Evolutionary conservation across 2,329 filamentous ascomycete species (phyloP).

Genomic region (Calonectria henricotiae): DNA sequence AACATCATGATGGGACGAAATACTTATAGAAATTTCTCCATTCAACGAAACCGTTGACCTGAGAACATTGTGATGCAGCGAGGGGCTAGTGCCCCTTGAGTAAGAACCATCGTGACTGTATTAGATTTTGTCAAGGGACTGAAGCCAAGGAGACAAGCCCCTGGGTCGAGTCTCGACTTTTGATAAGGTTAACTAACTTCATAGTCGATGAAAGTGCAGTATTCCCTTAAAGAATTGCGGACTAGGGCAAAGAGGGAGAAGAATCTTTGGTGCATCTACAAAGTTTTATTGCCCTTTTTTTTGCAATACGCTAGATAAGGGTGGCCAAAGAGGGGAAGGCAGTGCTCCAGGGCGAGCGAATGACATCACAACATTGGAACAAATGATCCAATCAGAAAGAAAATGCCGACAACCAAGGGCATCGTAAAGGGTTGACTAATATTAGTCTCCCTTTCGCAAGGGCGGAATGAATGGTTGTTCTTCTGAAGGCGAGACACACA

Average conservation of each 20-base stretch:
- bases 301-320: neutral
- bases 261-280: neutral
- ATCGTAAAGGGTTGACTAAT: neutral
- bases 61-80: neutral
- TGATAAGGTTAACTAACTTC: conserved; percentile 38
- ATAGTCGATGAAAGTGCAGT: neutral
- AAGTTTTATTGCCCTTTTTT: neutral
- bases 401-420: conserved; percentile 2
- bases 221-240: conserved; percentile 34
- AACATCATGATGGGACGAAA: neutral
- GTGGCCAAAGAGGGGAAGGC: neutral
- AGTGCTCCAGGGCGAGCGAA: neutral
- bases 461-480: neutral
- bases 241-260: conserved; percentile 6
- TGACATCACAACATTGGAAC: neutral
- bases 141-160: conserved; percentile 17
- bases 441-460: neutral
- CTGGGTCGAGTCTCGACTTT: neutral
- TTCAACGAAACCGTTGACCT: neutral
- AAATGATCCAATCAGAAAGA: neutral
- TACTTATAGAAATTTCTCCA: conserved; percentile 42
- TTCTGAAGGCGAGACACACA: neutral
- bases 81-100: conserved; percentile 27
- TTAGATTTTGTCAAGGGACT: conserved; percentile 31
- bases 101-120: conserved; percentile 29